Evolutionary conservation across 1,139 yeast species (phyloP).

Genomic region (Blastobotrys buckinghamii): DNA sequence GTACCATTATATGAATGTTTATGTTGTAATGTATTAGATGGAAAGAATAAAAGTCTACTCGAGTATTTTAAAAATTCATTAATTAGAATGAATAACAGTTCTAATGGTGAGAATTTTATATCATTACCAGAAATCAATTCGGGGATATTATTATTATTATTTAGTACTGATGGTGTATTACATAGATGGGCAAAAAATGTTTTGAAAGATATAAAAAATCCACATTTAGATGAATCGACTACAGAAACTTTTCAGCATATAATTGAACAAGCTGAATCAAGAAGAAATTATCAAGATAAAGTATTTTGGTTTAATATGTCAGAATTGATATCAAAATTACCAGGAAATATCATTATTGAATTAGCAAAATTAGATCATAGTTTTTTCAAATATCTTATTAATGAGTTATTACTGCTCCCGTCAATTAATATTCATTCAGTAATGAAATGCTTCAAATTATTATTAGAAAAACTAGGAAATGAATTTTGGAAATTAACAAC

Average conservation of each 20-base stretch:
- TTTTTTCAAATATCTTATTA: conserved; percentile 5
- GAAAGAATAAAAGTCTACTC: not conserved
- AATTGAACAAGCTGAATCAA: not conserved
- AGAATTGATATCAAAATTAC: not conserved
- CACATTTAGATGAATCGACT: not conserved
- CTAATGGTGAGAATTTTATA: not conserved
- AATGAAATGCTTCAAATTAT: conserved; percentile 5
- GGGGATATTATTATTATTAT: conserved; percentile 29
- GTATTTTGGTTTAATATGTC: conserved; percentile 12
- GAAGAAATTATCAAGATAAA: conserved; percentile 3
- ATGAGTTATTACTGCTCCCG: conserved; percentile 9
- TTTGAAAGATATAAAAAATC: conserved; percentile 2
- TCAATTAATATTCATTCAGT: conserved; percentile 9
- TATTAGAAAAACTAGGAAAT: conserved; percentile 3
- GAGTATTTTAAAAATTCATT: conserved; percentile 5
- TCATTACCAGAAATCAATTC: conserved; percentile 23
- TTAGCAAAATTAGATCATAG: conserved; percentile 3
- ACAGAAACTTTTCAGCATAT: not conserved
- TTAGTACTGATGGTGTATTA: conserved; percentile 23
- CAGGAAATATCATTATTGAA: not conserved
- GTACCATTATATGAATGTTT: conserved; percentile 11
- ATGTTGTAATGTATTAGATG: conserved; percentile 7
- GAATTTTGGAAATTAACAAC: conserved; percentile 9
- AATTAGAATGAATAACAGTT: not conserved
- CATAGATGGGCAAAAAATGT: conserved; percentile 26